Evolutionary conservation across 306 rosid genomes (phyloP).

Genomic region (Glycyrrhiza uralensis): DNA sequence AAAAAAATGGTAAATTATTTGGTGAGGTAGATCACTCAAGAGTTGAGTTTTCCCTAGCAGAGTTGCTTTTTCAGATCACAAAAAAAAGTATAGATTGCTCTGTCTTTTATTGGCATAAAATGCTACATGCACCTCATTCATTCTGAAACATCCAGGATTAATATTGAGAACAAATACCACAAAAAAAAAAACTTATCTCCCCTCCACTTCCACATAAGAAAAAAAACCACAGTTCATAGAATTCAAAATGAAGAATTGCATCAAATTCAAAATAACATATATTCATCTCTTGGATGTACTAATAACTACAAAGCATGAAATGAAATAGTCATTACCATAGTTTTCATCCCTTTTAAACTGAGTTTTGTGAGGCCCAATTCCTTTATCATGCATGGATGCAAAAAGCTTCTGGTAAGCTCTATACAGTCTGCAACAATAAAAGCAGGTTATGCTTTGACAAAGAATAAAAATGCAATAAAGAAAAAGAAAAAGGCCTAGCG

Average conservation of each 20-base stretch:
- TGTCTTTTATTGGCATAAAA: neutral
- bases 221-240: neutral
- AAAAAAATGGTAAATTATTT: neutral
- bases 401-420: slow-evolving; percentile 86
- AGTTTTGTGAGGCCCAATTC: slow-evolving; percentile 87
- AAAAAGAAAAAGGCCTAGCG: neutral
- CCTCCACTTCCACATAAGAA: neutral
- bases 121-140: slow-evolving; percentile 6
- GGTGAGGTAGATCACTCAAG: neutral
- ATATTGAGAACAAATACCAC: neutral
- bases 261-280: neutral
- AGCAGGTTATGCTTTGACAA: slow-evolving; percentile 24
- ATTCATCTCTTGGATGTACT: slow-evolving; percentile 11
- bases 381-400: slow-evolving; percentile 85
- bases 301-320: neutral
- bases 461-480: neutral
- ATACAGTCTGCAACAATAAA: slow-evolving; percentile 57
- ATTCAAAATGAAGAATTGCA: slow-evolving; percentile 14
- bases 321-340: slow-evolving; percentile 52
- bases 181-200: neutral
- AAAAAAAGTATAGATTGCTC: neutral
- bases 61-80: neutral
- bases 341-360: slow-evolving; percentile 91
- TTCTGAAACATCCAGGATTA: neutral
- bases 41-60: slow-evolving; percentile 1